Conservation (phyloP, 208 protist species). For the Crithidia brevicula region DNA sequence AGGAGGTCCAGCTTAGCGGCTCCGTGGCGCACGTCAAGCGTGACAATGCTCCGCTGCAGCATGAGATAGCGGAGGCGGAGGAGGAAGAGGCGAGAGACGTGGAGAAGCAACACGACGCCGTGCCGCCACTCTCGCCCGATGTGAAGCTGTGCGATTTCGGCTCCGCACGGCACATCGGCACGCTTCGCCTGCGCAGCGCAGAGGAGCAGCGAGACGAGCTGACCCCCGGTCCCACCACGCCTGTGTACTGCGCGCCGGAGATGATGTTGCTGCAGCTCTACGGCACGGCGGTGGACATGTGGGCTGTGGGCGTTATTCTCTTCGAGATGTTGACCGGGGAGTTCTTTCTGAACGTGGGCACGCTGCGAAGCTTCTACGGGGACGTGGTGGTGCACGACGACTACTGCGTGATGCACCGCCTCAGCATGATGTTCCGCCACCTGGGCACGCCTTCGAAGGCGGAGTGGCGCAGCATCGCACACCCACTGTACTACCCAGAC, state of each 20-base stretch:
- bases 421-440: constrained; percentile 96
- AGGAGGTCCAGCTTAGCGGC: too few relatives aligned
- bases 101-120: too few relatives aligned
- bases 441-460: constrained; percentile 93
- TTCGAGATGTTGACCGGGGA: constrained; percentile 83
- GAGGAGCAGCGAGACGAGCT: constrained; percentile 84
- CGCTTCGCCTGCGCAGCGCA: constrained; percentile 95
- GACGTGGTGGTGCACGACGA: constrained; percentile 63
- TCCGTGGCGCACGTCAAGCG: too few relatives aligned
- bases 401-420: constrained; percentile 85
- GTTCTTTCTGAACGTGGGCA: constrained; percentile 96
- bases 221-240: constrained; percentile 84
- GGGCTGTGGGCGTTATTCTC: constrained; percentile 92
- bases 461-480: constrained; percentile 96
- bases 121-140: constrained; percentile 28
- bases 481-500: constrained; percentile 94
- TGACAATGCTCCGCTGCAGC: too few relatives aligned
- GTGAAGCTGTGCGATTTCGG: constrained; percentile 89
- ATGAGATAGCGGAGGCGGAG: too few relatives aligned
- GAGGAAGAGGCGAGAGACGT: too few relatives aligned
- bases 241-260: constrained; percentile 95
- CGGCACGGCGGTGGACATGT: constrained; percentile 85
- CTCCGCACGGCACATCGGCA: constrained; percentile 77
- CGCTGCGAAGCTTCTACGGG: constrained; percentile 71
- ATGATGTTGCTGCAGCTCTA: constrained; percentile 79